Evolutionary conservation across 2,329 filamentous ascomycete genomes (phyloP).

Genomic region (Fusarium nematophilum): DNA sequence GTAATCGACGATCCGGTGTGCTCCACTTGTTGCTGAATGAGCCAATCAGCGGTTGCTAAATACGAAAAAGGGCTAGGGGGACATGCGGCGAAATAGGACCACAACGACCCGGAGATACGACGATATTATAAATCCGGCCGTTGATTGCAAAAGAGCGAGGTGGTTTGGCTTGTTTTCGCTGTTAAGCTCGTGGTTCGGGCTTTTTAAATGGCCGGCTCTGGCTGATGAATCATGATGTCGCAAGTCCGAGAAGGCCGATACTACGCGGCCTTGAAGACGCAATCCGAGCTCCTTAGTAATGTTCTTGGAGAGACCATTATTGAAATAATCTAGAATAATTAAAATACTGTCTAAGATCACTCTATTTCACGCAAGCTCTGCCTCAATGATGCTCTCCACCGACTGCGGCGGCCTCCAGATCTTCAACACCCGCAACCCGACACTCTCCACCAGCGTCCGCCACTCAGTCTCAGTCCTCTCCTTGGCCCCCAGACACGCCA

Average conservation of each 20-base stretch:
- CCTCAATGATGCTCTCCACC: slow-evolving; percentile 47
- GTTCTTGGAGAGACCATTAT: no score
- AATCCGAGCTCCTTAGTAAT: no score
- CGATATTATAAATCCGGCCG: slow-evolving; percentile 2
- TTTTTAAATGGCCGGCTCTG: background rate
- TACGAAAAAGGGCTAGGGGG: slow-evolving; percentile 25
- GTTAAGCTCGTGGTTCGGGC: slow-evolving; percentile 2
- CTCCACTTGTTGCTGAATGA: rapidly evolving
- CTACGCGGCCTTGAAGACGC: background rate
- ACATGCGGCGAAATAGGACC: background rate
- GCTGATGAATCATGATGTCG: slow-evolving; percentile 3
- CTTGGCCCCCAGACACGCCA: slow-evolving; percentile 45
- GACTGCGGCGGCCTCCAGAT: slow-evolving; percentile 45
- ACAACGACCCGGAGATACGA: background rate
- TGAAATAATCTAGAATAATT: no score
- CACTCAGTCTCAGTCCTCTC: slow-evolving; percentile 50
- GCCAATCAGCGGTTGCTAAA: slow-evolving; percentile 17
- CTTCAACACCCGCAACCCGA: slow-evolving; percentile 44
- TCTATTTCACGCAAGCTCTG: slow-evolving; percentile 9
- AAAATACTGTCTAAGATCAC: no score
- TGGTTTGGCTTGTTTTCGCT: background rate
- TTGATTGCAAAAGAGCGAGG: slow-evolving; percentile 3
- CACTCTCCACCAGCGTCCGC: slow-evolving; percentile 39
- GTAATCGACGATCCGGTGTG: slow-evolving; percentile 16
- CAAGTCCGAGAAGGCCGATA: background rate